Base-by-base conservation (phyloP, 352 stramenopile species). In the Phytophthora uliginosa region DNA sequence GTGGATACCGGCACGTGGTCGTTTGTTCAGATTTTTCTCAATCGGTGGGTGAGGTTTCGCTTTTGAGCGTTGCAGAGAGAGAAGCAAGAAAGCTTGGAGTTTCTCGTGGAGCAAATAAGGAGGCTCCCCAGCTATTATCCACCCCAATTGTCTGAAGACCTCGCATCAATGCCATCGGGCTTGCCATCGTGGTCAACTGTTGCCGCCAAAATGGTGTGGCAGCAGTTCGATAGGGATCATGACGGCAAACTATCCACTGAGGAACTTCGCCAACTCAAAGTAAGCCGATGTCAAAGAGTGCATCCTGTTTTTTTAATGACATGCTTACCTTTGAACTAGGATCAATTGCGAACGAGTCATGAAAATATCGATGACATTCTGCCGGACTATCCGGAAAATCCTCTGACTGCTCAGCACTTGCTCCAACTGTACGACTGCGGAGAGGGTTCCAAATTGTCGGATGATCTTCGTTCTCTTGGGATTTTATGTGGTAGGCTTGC, bases 81-180 rank as follows among this genome's bases (percentile, higher is more conserved):
- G 54, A 88, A 87, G 33, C 79, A 90, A 53, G 63, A 90, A 36
- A 76, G 63, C 12, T 76, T 92, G 10, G 75, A 87, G 26, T 81
- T 88, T 26, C 66, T 90, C 15, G 51, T 63, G 7, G 31, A 76
- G 0, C 64, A 86, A 64, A 69, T 89, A 22, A 70, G 78, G 22
- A 66, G 66, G 36, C 73, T 92, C 0, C 79, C 70, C 40, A 64
- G 53, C 18, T 72, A 69, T 63, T 59, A 66, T 45, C 54, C 72
- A 1, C 13, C 26, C 5, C 36, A 64, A 28, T 18, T 24, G 12
- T 61, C 17, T 15, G 40, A 55, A 1, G 8, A 67, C 12, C 20
- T 42, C 20, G 15, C 26, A 45, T 34, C n/a, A 24, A 66, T 66
- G 9, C 64, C 64, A 4, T 50, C 57, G 20, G 47, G 55, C 22